Evolutionary conservation across 371 early-diverging fungal genomes (phyloP).

Genomic region (Sporodiniella umbellata): DNA sequence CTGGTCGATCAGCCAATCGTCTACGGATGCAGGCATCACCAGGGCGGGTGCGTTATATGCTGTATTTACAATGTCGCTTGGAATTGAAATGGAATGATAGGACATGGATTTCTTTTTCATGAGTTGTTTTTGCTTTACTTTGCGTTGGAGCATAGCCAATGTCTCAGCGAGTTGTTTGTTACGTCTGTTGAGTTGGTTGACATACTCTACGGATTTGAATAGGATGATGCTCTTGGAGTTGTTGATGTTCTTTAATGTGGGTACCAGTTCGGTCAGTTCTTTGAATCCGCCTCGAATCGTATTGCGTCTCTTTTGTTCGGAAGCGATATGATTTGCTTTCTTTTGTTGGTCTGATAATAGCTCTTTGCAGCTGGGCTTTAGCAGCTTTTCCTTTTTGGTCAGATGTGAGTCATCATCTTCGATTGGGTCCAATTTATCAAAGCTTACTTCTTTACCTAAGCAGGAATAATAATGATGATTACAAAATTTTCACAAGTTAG

Average conservation of each 20-base stretch:
- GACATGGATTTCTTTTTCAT: neutral
- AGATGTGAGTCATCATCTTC: too few relatives aligned
- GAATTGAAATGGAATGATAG: slow-evolving; percentile 29
- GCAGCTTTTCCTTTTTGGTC: too few relatives aligned
- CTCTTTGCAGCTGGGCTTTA: neutral
- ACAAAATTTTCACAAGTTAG: too few relatives aligned
- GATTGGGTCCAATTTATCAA: too few relatives aligned
- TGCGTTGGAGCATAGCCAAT: slow-evolving; percentile 4
- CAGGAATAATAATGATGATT: too few relatives aligned
- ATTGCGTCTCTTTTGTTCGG: slow-evolving; percentile 83
- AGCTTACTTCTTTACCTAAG: too few relatives aligned
- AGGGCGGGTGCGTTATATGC: slow-evolving; percentile 2
- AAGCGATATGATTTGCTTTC: slow-evolving; percentile 82
- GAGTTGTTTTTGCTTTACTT: slow-evolving; percentile 10
- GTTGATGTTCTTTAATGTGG: slow-evolving; percentile 56
- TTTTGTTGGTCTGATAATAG: slow-evolving; percentile 65
- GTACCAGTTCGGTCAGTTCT: slow-evolving; percentile 73
- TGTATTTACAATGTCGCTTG: slow-evolving; percentile 1
- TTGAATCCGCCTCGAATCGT: slow-evolving; percentile 80
- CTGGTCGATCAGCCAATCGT: neutral
- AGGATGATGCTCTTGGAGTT: slow-evolving; percentile 51
- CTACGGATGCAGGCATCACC: slow-evolving; percentile 9
- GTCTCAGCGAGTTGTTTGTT: slow-evolving; percentile 24
- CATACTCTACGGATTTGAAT: slow-evolving; percentile 44
- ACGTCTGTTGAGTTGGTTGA: slow-evolving; percentile 33